phyloP scores from a whole-genome alignment of 345 rosid species.

The Salix arbutifolia region DNA sequence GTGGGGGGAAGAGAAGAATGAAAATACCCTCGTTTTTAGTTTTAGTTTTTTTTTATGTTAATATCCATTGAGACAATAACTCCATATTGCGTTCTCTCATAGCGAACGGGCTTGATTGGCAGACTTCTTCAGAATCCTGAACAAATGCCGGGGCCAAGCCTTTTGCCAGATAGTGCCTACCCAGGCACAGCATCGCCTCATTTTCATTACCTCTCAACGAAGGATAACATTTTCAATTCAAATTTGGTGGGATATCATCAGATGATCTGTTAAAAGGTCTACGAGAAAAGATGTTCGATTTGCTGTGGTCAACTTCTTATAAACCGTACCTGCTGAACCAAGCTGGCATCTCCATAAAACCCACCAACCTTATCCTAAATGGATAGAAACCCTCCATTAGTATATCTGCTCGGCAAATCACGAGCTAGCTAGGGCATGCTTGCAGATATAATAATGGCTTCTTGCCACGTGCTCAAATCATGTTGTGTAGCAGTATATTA shows the following conservation, averaged over 20 bases:
- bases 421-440: background rate
- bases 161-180: background rate
- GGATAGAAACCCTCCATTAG: constrained; percentile 12
- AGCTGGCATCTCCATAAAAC: constrained; percentile 21
- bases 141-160: background rate
- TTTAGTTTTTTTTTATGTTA: too few relatives aligned
- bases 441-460: background rate
- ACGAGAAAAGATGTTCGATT: background rate
- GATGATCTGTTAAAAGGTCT: constrained; percentile 3
- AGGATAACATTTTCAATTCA: background rate
- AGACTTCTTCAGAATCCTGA: background rate
- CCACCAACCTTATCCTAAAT: constrained; percentile 7
- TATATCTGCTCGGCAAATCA: constrained; percentile 1
- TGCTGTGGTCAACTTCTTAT: background rate
- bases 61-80: background rate
- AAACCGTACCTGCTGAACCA: constrained; percentile 1
- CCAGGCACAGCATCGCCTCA: background rate
- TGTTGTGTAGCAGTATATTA: background rate
- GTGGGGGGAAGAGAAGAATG: too few relatives aligned
- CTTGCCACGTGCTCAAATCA: constrained; percentile 1
- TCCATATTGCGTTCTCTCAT: background rate
- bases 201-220: background rate
- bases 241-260: constrained; percentile 7
- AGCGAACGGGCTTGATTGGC: background rate
- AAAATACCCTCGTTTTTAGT: too few relatives aligned